A percentile compares a stretch with the other conserved stretches of the same genome.
phyloP scores from a whole-genome alignment of 805 yeast genomes.

The Pichia gijzeniarum region DNA sequence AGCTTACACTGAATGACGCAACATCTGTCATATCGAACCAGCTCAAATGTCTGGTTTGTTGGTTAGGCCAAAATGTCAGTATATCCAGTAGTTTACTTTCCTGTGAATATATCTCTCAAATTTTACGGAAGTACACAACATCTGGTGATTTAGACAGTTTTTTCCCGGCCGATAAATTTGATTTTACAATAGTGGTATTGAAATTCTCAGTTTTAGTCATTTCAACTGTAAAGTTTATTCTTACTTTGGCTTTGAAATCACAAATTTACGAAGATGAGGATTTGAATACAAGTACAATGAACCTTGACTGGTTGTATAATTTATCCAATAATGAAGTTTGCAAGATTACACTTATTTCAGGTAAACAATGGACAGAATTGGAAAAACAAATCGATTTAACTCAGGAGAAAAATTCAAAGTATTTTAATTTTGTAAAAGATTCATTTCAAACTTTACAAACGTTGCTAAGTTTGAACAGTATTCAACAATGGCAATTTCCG shows the following conservation, averaged over 20 bases:
- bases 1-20: slow-evolving; percentile 34
- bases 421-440: slow-evolving; percentile 4
- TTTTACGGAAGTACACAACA: slow-evolving; percentile 6
- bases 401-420: neutral
- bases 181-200: slow-evolving; percentile 35
- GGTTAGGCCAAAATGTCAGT: slow-evolving; percentile 67
- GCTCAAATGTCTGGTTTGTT: slow-evolving; percentile 49
- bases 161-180: neutral
- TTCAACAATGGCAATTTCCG: slow-evolving; percentile 7
- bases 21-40: slow-evolving; percentile 47
- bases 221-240: slow-evolving; percentile 44
- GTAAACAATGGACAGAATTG: slow-evolving; percentile 2
- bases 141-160: neutral
- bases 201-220: slow-evolving; percentile 47
- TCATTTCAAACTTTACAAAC: slow-evolving; percentile 7
- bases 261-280: slow-evolving; percentile 73
- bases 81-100: slow-evolving; percentile 73
- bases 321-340: slow-evolving; percentile 11
- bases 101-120: slow-evolving; percentile 49
- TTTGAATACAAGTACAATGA: slow-evolving; percentile 57
- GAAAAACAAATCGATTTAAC: neutral
- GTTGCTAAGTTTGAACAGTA: slow-evolving; percentile 3
- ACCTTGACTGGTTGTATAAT: slow-evolving; percentile 34
- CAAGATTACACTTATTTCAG: neutral
- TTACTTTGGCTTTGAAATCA: slow-evolving; percentile 45